These are phyloP conservation scores for Globisporangium heterothallicum DNA, from an alignment of 352 stramenopile genomes.

Conservation along the genomic window DNA sequence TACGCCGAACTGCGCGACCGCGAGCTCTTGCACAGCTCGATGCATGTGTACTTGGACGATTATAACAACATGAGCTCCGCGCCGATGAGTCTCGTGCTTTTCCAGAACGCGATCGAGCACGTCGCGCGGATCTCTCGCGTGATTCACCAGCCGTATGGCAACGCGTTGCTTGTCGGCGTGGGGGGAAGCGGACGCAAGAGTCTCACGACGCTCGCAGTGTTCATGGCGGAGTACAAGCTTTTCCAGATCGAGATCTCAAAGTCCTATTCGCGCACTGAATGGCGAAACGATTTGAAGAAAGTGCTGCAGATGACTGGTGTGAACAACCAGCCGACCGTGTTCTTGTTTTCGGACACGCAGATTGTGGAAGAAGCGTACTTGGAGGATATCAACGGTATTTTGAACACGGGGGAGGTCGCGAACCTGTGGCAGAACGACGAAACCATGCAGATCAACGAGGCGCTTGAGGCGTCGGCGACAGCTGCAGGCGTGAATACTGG, in stretches of 20 bases:
- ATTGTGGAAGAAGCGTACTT: slow-evolving; percentile 91
- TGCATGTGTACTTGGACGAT: slow-evolving; percentile 92
- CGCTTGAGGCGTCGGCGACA: slow-evolving; percentile 53
- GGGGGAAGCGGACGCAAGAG: slow-evolving; percentile 90
- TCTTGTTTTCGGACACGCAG: slow-evolving; percentile 92
- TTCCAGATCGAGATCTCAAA: slow-evolving; percentile 97
- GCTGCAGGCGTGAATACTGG: slow-evolving; percentile 63
- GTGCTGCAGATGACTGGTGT: slow-evolving; percentile 74
- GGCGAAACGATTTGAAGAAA: slow-evolving; percentile 92
- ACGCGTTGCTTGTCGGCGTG: slow-evolving; percentile 92
- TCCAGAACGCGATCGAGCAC: slow-evolving; percentile 94
- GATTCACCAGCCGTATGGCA: slow-evolving; percentile 91
- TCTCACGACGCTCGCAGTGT: slow-evolving; percentile 91
- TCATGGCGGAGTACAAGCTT: slow-evolving; percentile 92
- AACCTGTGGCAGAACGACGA: slow-evolving; percentile 91
- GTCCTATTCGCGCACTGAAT: slow-evolving; percentile 89
- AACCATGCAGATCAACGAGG: slow-evolving; percentile 77
- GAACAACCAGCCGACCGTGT: slow-evolving; percentile 86
- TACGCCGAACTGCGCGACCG: slow-evolving; percentile 90
- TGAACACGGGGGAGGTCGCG: slow-evolving; percentile 92
- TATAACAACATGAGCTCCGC: slow-evolving; percentile 94
- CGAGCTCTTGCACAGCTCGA: slow-evolving; percentile 65
- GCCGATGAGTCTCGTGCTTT: slow-evolving; percentile 93
- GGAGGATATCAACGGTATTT: slow-evolving; percentile 91
- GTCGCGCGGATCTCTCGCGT: slow-evolving; percentile 90